These are phyloP conservation scores for Artemisia princeps DNA, from an alignment of 140 eudicot genomes.

Conservation along the genomic window DNA sequence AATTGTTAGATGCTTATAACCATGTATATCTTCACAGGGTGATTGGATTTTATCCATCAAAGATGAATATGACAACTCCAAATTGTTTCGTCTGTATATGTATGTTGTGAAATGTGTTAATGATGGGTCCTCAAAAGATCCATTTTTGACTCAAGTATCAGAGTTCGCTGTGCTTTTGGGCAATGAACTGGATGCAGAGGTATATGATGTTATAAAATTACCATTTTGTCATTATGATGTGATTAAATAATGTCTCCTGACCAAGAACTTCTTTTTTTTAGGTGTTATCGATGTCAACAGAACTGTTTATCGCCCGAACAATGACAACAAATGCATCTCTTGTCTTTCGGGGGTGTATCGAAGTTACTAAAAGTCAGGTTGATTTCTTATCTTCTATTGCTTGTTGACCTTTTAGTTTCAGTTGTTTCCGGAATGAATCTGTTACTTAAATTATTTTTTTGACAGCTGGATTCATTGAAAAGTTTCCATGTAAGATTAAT, in stretches of 20 bases:
- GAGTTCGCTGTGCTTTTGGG: slow-evolving; percentile 89
- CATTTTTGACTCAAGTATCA: slow-evolving; percentile 71
- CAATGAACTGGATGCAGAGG: slow-evolving; percentile 99
- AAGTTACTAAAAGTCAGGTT: slow-evolving; percentile 71
- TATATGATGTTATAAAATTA: slow-evolving; percentile 17
- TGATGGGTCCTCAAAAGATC: slow-evolving; percentile 73
- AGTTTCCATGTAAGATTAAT: slow-evolving; percentile 91
- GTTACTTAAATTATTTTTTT: slow-evolving; percentile 11
- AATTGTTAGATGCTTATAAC: slow-evolving; percentile 13
- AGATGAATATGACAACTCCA: slow-evolving; percentile 38
- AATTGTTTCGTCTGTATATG: slow-evolving; percentile 53
- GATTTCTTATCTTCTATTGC: slow-evolving; percentile 9
- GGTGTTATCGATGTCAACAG: slow-evolving; percentile 98
- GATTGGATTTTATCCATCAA: slow-evolving; percentile 77
- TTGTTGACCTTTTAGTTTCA: slow-evolving; percentile 1
- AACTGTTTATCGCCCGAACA: slow-evolving; percentile 86
- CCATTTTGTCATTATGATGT: background rate
- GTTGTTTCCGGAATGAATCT: background rate
- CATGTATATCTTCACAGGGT: slow-evolving; percentile 53
- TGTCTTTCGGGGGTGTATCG: slow-evolving; percentile 61
- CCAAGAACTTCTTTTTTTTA: slow-evolving; percentile 13
- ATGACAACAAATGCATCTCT: slow-evolving; percentile 78
- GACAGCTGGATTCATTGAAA: slow-evolving; percentile 72
- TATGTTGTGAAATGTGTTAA: slow-evolving; percentile 66
- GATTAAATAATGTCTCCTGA: background rate